A percentile compares a stretch with the other conserved stretches of the same genome.
phyloP scores from a whole-genome alignment of 768 basidiomycete species.

The Sutorius australiensis region DNA sequence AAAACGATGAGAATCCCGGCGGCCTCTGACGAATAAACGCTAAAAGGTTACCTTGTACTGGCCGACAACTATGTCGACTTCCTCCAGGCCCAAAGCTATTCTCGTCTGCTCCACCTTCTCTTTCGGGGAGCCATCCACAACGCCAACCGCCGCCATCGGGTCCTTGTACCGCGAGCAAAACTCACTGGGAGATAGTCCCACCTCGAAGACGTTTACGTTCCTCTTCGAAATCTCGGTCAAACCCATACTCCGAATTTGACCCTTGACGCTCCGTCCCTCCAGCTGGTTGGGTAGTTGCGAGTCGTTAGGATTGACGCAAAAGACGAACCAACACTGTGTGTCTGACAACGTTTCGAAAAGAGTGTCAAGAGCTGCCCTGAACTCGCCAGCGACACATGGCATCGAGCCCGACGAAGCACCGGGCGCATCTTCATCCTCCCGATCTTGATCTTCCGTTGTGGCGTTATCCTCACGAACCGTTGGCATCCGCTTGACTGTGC shows the following conservation, averaged over 20 bases:
- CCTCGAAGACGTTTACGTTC: conserved; percentile 69
- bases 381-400: conserved; percentile 86
- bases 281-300: conserved; percentile 92
- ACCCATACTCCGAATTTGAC: conserved; percentile 81
- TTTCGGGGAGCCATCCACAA: conserved; percentile 55
- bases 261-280: conserved; percentile 88
- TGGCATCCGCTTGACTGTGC: conserved; percentile 54
- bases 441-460: conserved; percentile 43
- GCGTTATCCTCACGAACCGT: conserved; percentile 31
- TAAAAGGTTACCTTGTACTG: conserved; percentile 64
- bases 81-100: conserved; percentile 52
- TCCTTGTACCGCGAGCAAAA: conserved; percentile 80
- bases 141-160: conserved; percentile 53
- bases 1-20: conserved; percentile 5
- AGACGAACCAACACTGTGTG: conserved; percentile 86
- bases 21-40: neutral
- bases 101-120: conserved; percentile 60
- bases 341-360: conserved; percentile 87
- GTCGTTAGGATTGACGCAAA: conserved; percentile 94
- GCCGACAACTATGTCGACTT: conserved; percentile 77
- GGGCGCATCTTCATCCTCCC: conserved; percentile 40
- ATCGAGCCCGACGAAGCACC: conserved; percentile 31
- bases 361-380: conserved; percentile 78
- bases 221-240: conserved; percentile 73
- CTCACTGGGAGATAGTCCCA: conserved; percentile 80